Evolutionary conservation across 441 rosid species (phyloP), one percentile per base, ranked within the genome.

Genomic region (Populus trichocarpa): DNA sequence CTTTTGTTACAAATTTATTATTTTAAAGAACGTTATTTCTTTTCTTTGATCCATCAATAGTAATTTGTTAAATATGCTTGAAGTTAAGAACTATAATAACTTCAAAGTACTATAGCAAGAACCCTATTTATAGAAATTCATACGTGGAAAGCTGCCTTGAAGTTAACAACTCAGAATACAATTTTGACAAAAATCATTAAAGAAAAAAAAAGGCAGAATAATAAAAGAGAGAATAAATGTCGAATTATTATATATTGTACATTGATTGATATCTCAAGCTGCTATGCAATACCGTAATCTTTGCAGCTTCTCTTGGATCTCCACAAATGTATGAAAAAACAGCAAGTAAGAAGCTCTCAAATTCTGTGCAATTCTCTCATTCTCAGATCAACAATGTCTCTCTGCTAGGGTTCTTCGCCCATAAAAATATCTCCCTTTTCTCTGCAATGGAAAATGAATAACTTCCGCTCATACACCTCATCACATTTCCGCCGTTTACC

Each of bases 361-460:
- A 23, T 11, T 73, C 76, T 63, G 59, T 32, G 40, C 36, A 50
- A 33, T 14, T 61, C 66, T 73, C 68, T 53, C 36, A 1, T 14
- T 67, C 59, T 26, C 7, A 16, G 33, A 30, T 26, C 28, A 66
- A 26, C 28, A 66, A 26, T 23, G 2, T 36, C 74, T 36, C 6
- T 70, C 28, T 16, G 59, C 59, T 50, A 50, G 20, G 59, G 59
- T 50, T 50, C 14, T 50, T 50, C n/a, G 59, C 59, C 59, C 59
- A 50, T 50, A 50, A 50, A 16, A 50, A 50, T 50, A 50, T 11
- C 35, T 61, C n/a, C 7, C 73, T 1, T 33, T 5, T 2, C 12
- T 22, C 5, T 20, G 12, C 63, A n/a, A 77, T 61, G 70, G 66
- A 75, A 79, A 70, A 80, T 80, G 83, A 57, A 72, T 40, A 71